Evolutionary conservation across 2,329 filamentous ascomycete genomes (phyloP), one percentile per base, ranked within the genome.

Genomic region (Xylariales sp.): DNA sequence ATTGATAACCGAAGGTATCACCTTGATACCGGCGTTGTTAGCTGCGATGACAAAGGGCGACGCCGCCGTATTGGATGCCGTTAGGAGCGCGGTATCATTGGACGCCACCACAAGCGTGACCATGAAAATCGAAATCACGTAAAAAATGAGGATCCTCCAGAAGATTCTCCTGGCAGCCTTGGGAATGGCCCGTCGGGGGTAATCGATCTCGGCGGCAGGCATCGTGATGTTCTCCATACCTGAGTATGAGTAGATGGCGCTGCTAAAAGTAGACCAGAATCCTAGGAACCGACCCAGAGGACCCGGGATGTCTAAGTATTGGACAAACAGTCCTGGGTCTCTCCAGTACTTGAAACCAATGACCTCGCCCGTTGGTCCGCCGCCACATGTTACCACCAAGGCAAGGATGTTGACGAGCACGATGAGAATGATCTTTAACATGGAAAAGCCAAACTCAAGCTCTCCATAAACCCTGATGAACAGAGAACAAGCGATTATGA

Each of bases 331-430:
- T 6, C 85, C 85, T 0, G 85, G 85, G 29, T 82, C 63, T 36
- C 74, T 67, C 84, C 84, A 89, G 57, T 88, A 88, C 16, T 69
- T 66, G 57, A 86, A 86, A 2, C 85, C 83, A 13, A 88, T 64
- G n/a, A n/a, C n/a, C 30, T 67, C 65, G 12, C 78, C 73, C n/a
- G 68, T 63, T 6, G 82, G 81, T 8, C 72, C 62, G 10, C 83
- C 57, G n/a, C 83, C 83, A 3, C 80, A 84, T 1, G 81, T 25
- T n/a, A 25, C 23, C 8, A 25, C n/a, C 23, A 25, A 25, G 23
- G 23, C 23, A 8, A n/a, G 8, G 23, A 25, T 25, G 23, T n/a
- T 25, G n/a, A n/a, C n/a, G n/a, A n/a, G n/a, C n/a, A n/a, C n/a
- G n/a, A n/a, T n/a, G 24, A 12, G 21, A 27, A 29, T 18, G 6